Percentiles rank a stretch among this genome's conserved stretches.
Evolutionary conservation across 2,329 filamentous ascomycete genomes (phyloP).

Genomic region (Drechslerella stenobrocha): DNA sequence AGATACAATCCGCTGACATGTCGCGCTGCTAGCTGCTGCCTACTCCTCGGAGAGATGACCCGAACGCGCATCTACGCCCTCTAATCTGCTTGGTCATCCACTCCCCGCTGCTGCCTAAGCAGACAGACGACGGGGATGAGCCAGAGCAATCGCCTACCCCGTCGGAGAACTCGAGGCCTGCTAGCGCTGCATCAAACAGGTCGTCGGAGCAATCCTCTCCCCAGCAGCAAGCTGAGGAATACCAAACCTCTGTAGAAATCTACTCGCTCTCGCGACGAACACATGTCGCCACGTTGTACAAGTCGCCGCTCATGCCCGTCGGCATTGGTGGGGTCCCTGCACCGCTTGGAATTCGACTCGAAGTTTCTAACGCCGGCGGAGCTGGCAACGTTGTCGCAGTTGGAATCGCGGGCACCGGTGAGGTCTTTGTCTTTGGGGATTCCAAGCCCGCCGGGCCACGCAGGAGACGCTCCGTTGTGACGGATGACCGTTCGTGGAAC

Average conservation of each 20-base stretch:
- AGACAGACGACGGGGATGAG: constrained; percentile 46
- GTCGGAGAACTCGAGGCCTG: constrained; percentile 52
- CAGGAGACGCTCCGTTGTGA: constrained; percentile 43
- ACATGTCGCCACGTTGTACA: constrained; percentile 51
- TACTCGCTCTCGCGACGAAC: constrained; percentile 52
- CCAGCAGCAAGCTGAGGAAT: constrained; percentile 50
- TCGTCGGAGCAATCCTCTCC: constrained; percentile 47
- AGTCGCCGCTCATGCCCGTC: constrained; percentile 51
- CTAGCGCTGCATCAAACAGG: constrained; percentile 52
- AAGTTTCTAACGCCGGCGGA: constrained; percentile 49
- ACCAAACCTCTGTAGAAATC: constrained; percentile 53
- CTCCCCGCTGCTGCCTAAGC: constrained; percentile 49
- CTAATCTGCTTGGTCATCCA: constrained; percentile 53
- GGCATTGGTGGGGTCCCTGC: constrained; percentile 49
- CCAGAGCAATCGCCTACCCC: constrained; percentile 51
- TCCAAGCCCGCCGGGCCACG: constrained; percentile 23
- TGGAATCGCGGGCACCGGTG: constrained; percentile 52
- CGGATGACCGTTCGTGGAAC: constrained; percentile 57
- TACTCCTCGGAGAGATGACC: constrained; percentile 52
- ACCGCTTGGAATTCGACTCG: constrained; percentile 50
- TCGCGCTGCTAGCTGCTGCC: constrained; percentile 51
- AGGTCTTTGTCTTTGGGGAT: constrained; percentile 51
- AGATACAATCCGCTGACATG: constrained; percentile 24
- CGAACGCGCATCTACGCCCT: constrained; percentile 51
- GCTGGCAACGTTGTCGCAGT: constrained; percentile 50